Percentiles rank a stretch among this genome's conserved stretches.
Conservation (phyloP, 1,284 basidiomycete species). For the Entoloma clypeatum region DNA sequence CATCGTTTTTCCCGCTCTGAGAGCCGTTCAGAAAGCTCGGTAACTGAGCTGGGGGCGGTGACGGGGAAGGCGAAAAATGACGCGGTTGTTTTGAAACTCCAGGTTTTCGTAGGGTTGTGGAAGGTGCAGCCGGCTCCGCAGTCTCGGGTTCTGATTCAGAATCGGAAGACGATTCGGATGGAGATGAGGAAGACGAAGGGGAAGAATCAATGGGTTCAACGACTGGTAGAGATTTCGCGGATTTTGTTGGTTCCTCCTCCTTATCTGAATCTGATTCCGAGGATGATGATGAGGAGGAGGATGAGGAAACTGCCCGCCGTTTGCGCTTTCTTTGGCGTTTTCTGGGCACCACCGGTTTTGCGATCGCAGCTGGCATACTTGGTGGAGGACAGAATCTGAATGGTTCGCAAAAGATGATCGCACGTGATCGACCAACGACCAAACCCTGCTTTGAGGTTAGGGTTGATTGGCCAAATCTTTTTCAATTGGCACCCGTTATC, state of each 20-base stretch:
- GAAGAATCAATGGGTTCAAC: slow-evolving; percentile 9
- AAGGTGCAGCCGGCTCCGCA: slow-evolving; percentile 13
- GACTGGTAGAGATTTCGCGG: not conserved
- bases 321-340: slow-evolving; percentile 53
- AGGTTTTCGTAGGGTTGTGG: slow-evolving; percentile 5
- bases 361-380: too few species aligned
- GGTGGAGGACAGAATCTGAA: too few species aligned
- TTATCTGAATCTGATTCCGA: slow-evolving; percentile 36
- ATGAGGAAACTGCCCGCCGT: slow-evolving; percentile 42
- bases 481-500: not conserved
- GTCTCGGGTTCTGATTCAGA: slow-evolving; percentile 31
- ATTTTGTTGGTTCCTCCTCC: slow-evolving; percentile 34
- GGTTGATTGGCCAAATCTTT: slow-evolving; percentile 8
- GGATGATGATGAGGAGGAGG: slow-evolving; percentile 39
- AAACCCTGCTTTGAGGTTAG: slow-evolving; percentile 20
- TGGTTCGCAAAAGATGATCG: too few species aligned
- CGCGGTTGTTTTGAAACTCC: slow-evolving; percentile 5
- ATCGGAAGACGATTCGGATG: slow-evolving; percentile 22
- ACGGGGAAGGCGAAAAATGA: slow-evolving; percentile 43
- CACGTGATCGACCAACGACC: too few species aligned
- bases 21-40: slow-evolving; percentile 47
- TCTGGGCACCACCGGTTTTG: too few species aligned
- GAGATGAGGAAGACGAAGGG: slow-evolving; percentile 21
- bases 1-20: slow-evolving; percentile 26
- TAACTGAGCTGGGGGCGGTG: slow-evolving; percentile 47